phyloP scores from a whole-genome alignment of 2,329 filamentous ascomycete species.

The Ploettnerulaceae sp. region DNA sequence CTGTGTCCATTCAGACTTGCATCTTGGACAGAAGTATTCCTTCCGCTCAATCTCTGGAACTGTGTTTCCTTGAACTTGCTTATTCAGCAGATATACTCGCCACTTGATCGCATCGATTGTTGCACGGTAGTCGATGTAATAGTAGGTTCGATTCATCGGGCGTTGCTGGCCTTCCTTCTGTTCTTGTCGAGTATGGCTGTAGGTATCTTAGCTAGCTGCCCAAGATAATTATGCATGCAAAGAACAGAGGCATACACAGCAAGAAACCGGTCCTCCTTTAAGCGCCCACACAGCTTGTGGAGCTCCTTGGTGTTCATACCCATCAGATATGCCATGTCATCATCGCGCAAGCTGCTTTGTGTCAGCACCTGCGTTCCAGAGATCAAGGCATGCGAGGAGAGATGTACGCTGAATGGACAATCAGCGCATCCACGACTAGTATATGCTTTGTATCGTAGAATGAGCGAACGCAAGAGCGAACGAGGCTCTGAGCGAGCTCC shows the following conservation, averaged over 20 bases:
- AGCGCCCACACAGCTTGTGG: constrained; percentile 78
- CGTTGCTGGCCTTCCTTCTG: constrained; percentile 75
- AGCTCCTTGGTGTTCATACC: constrained; percentile 88
- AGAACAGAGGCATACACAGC: constrained; percentile 53
- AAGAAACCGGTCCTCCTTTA: constrained; percentile 82
- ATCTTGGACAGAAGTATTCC: constrained; percentile 80
- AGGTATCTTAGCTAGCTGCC: neutral
- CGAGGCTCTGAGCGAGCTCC: constrained; percentile 69
- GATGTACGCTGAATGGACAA: constrained; percentile 64
- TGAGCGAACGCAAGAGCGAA: constrained; percentile 79
- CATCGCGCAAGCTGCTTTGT: constrained; percentile 63
- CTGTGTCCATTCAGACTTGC: constrained; percentile 80
- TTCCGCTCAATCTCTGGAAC: constrained; percentile 81
- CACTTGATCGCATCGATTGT: constrained; percentile 97
- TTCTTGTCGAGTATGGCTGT: constrained; percentile 68
- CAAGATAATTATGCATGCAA: neutral
- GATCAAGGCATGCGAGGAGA: constrained; percentile 11
- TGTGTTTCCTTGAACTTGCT: constrained; percentile 79
- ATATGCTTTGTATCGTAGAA: constrained; percentile 86
- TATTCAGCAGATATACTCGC: constrained; percentile 82
- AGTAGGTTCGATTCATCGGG: constrained; percentile 84
- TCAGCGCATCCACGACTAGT: constrained; percentile 74
- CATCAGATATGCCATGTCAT: constrained; percentile 82
- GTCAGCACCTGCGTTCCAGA: constrained; percentile 26
- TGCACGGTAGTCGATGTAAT: constrained; percentile 92